Conservation (phyloP, 2,329 filamentous ascomycete genomes). For the Colletotrichum magnum region DNA sequence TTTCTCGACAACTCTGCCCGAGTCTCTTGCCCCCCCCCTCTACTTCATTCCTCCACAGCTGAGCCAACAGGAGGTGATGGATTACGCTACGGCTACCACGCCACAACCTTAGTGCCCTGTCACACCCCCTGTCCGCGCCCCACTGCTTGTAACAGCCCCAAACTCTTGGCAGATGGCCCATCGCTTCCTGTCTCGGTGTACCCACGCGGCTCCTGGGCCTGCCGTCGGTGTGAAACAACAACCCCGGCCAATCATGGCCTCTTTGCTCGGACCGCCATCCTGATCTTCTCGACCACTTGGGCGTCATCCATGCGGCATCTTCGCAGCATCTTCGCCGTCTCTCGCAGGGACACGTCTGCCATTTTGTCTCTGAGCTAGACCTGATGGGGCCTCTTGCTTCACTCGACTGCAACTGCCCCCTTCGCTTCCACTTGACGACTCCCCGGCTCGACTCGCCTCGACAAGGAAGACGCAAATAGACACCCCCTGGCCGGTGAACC, state of each 20-base stretch:
- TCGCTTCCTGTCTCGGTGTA: constrained; percentile 26
- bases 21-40: constrained; percentile 3
- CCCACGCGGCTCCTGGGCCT: constrained; percentile 27
- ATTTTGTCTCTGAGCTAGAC: constrained; percentile 4
- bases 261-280: constrained; percentile 20
- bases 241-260: constrained; percentile 18
- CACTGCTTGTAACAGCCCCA: constrained; percentile 35
- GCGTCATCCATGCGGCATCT: constrained; percentile 26
- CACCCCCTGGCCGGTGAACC: constrained; percentile 25
- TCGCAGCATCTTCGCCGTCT: background rate
- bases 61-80: no score
- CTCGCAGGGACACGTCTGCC: constrained; percentile 23
- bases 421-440: constrained; percentile 35
- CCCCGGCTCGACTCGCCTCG: constrained; percentile 27
- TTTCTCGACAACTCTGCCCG: background rate
- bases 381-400: constrained; percentile 7
- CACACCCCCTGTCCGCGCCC: background rate
- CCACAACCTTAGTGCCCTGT: background rate
- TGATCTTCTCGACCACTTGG: constrained; percentile 26
- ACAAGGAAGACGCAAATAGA: constrained; percentile 29
- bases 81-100: no score
- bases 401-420: constrained; percentile 37
- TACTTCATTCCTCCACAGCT: no score
- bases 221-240: constrained; percentile 32
- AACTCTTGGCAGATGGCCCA: constrained; percentile 34